phyloP scores from a whole-genome alignment of 306 rosid species.

The Prinsepia uniflora region DNA sequence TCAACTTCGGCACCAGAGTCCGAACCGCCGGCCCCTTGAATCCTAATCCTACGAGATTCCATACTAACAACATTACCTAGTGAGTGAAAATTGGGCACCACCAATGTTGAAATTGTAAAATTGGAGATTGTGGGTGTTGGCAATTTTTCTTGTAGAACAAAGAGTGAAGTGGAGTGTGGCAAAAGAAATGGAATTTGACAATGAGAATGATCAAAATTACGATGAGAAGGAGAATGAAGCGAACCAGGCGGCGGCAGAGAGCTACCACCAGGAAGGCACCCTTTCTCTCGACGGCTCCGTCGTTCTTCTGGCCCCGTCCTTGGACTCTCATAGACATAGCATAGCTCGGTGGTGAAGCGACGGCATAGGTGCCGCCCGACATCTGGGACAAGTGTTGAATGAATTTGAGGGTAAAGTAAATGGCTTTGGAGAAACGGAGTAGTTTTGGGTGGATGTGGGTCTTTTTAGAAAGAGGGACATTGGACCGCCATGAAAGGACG shows the following conservation, averaged over 20 bases:
- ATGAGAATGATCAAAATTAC: constrained; percentile 50
- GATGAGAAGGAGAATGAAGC: constrained; percentile 62
- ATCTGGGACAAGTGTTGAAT: constrained; percentile 22
- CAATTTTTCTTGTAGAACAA: constrained; percentile 57
- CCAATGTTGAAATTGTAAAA: neutral
- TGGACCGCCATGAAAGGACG: constrained; percentile 45
- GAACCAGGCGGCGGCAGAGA: constrained; percentile 77
- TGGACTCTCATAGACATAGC: constrained; percentile 40
- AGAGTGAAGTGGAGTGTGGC: constrained; percentile 74
- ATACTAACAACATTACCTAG: neutral
- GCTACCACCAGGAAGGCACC: constrained; percentile 59
- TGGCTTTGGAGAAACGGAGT: constrained; percentile 4
- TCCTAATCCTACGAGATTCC: neutral
- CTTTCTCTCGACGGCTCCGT: constrained; percentile 38
- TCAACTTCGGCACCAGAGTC: constrained; percentile 43
- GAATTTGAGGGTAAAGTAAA: constrained; percentile 4
- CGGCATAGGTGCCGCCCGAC: constrained; percentile 30
- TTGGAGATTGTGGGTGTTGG: constrained; percentile 23
- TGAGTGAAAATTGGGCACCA: too few species aligned
- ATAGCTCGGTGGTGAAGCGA: constrained; percentile 49
- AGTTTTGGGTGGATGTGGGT: constrained; percentile 10
- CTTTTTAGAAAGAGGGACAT: constrained; percentile 44
- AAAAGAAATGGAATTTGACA: constrained; percentile 71
- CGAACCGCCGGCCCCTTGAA: constrained; percentile 18
- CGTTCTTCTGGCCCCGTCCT: constrained; percentile 15